phyloP scores from a whole-genome alignment of 179 eudicot genomes.

The Sideroxylon spinosum region DNA sequence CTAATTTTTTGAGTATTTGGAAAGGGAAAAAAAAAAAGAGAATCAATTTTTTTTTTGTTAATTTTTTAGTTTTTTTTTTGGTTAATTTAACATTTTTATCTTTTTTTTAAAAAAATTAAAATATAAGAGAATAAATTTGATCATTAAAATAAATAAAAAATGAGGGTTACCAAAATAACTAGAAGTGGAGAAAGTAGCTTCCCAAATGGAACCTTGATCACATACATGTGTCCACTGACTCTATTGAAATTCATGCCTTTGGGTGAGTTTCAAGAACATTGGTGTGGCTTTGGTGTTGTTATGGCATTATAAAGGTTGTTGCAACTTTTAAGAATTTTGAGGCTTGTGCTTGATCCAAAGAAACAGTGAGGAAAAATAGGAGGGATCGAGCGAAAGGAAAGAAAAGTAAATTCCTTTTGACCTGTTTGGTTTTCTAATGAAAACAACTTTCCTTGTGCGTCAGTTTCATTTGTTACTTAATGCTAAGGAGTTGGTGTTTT shows the following conservation, averaged over 20 bases:
- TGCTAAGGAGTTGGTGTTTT: background rate
- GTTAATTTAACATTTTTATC: too few species aligned
- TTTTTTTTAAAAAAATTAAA: too few species aligned
- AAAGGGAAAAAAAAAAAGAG: too few species aligned
- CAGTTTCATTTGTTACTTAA: background rate
- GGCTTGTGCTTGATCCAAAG: background rate
- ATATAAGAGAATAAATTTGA: too few species aligned
- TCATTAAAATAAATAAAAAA: too few species aligned
- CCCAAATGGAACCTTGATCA: background rate
- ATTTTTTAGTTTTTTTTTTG: too few species aligned
- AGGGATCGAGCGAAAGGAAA: background rate
- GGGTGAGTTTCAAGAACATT: background rate
- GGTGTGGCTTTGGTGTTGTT: background rate
- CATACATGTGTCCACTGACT: background rate
- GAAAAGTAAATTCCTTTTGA: background rate
- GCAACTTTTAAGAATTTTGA: background rate
- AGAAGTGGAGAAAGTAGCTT: too few species aligned
- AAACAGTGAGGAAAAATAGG: background rate
- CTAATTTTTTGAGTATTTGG: too few species aligned
- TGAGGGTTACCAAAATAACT: too few species aligned
- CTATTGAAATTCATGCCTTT: background rate
- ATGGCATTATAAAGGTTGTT: background rate
- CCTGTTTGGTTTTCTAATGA: background rate
- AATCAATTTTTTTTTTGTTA: too few species aligned
- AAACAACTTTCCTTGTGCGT: background rate